Percentiles rank a stretch among this genome's conserved stretches.
phyloP scores from a whole-genome alignment of 257 asterid species.

The Haberlea rhodopensis region DNA sequence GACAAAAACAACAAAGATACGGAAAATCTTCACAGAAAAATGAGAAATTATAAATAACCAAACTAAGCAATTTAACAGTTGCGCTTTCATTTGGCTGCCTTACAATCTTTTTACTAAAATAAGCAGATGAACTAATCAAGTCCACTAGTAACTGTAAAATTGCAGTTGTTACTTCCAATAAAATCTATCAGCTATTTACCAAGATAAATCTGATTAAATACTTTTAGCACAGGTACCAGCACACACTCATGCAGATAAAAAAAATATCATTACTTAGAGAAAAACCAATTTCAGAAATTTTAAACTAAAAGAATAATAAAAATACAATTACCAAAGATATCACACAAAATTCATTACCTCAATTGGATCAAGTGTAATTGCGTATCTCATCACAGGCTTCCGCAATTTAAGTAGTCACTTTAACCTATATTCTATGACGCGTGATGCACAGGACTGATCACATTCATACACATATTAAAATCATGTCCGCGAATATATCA shows the following conservation, averaged over 20 bases:
- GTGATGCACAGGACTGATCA: not conserved
- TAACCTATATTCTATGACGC: not conserved
- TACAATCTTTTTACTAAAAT: not conserved
- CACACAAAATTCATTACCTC: not conserved
- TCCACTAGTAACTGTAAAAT: conserved; percentile 7
- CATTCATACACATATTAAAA: conserved; percentile 5
- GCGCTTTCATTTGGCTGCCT: not conserved
- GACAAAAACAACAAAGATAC: conserved; percentile 9
- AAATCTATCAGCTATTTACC: conserved; percentile 6
- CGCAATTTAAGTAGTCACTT: not conserved
- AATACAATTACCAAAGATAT: not conserved
- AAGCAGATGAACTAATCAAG: not conserved
- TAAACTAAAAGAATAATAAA: no score
- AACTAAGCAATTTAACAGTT: not conserved
- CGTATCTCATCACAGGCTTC: conserved; percentile 4
- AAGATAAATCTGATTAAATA: conserved; percentile 6
- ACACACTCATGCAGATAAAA: not conserved
- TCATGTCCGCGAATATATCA: conserved; percentile 1
- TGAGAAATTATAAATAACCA: conserved; percentile 5
- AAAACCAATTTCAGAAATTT: not conserved
- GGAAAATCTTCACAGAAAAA: conserved; percentile 4
- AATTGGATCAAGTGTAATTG: not conserved
- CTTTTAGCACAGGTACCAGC: not conserved
- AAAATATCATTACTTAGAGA: conserved; percentile 15
- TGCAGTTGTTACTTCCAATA: conserved; percentile 11